phyloP scores from a whole-genome alignment of 2,329 filamentous ascomycete species.

The Fusarium beomiforme region DNA sequence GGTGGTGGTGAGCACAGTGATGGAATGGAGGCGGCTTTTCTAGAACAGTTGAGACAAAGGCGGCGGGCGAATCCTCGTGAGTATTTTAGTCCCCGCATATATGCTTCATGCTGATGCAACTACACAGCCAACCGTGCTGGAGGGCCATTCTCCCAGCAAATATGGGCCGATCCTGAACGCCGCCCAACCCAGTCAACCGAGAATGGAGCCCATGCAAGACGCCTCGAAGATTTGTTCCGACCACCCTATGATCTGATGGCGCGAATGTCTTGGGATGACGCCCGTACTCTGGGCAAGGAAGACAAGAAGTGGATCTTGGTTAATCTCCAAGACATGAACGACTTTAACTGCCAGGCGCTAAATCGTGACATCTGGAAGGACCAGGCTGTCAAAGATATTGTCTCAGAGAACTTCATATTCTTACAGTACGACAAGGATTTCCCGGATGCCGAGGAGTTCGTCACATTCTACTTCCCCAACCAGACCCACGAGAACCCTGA shows the following conservation, averaged over 20 bases:
- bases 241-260: slow-evolving; percentile 93
- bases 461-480: slow-evolving; percentile 86
- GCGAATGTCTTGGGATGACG: slow-evolving; percentile 81
- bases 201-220: slow-evolving; percentile 73
- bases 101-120: slow-evolving; percentile 2
- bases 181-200: slow-evolving; percentile 46
- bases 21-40: slow-evolving; percentile 66
- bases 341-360: slow-evolving; percentile 93
- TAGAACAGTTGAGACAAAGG: slow-evolving; percentile 70
- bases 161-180: slow-evolving; percentile 48
- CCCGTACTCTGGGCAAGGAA: slow-evolving; percentile 85
- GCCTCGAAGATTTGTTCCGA: slow-evolving; percentile 90
- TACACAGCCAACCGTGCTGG: slow-evolving; percentile 36
- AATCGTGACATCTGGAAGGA: slow-evolving; percentile 99
- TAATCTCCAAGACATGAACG: slow-evolving; percentile 91
- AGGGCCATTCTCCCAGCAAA: slow-evolving; percentile 53
- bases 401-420: slow-evolving; percentile 94
- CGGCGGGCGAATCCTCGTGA: slow-evolving; percentile 47
- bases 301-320: slow-evolving; percentile 94
- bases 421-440: slow-evolving; percentile 93
- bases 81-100: slow-evolving; percentile 6
- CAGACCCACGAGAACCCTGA: slow-evolving; percentile 80
- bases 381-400: slow-evolving; percentile 76
- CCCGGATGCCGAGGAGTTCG: slow-evolving; percentile 78
- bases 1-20: slow-evolving; percentile 61